Evolutionary conservation across 306 rosid species (phyloP), one percentile per base, ranked within the genome.

Genomic region (Hippophae tibetana): DNA sequence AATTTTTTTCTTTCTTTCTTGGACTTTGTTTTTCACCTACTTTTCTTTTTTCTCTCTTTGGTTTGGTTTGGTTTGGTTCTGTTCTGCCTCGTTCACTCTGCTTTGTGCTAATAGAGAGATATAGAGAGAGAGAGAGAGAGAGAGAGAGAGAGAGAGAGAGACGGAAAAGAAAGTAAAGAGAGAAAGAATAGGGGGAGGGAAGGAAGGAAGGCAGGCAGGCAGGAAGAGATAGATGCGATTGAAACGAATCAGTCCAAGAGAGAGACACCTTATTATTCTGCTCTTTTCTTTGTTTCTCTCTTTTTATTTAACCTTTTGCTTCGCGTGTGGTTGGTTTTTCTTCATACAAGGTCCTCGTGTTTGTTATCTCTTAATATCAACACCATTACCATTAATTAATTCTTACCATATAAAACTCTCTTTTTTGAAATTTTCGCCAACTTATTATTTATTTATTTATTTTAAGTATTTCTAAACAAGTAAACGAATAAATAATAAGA

Each of bases 211-310:
- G 52, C 57, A 52, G 38, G 52, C 57, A 52, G 38, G 52, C 62
- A 52, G 52, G 67, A 64, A 72, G 81, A 72, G 84, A 73, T 77
- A 67, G 87, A 85, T 81, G 97, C 78, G 87, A 77, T 77, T 54
- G 79, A 79, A 81, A 61, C 57, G 94, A 90, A 90, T 79, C 74
- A 80, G 88, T 86, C 94, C 95, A 80, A 86, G 84, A 80, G 74
- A 69, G 80, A 82, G 79, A 71, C 74, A 74, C 82, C 78, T 66
- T 77, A 70, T 63, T 85, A 77, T 78, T 80, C 74, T 69, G 65
- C 73, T 72, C 74, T 58, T 43, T 48, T 26, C 44, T 45, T 42
- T 57, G 10, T 26, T 13, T 42, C 50, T 54, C 54, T 43, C 52
- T 58, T 52, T 50, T 51, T 61, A 54, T 62, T 66, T 63, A 64